Evolutionary conservation across 164 flowering plant species (phyloP), one percentile per base, ranked within the genome.

Genomic region (Paratinospora sagittata): DNA sequence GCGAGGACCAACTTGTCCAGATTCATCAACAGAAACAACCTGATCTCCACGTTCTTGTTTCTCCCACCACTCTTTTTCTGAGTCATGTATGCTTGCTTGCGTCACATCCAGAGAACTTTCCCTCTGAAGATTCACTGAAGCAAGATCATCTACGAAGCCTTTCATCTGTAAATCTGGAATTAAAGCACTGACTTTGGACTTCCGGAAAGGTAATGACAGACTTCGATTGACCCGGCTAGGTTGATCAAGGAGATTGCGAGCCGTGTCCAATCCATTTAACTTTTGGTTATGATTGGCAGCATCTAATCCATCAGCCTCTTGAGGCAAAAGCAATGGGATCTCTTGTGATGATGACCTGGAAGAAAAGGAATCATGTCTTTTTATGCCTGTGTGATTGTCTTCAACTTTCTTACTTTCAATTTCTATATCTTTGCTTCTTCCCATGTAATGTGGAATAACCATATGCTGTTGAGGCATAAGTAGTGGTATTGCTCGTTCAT

Each of bases 401-500:
- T 79, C 85, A 60, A 60, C 72, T 69, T 75, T 72, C 75, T 78
- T 81, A 67, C 65, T 70, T 68, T 73, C 86, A 49, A 58, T 26
- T 24, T 90, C 89, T 60, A 75, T 75, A 68, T 82, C 98, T 63
- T 63, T 71, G 74, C 75, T 79, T 66, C 74, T 84, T 45, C 94
- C 97, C 91, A 86, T 72, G 76, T 93, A 96, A 79, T 96, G 99
- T 60, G 99, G 99, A 79, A 96, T 93, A 75, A 96, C 99, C 98
- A 93, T 96, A 82, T 96, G 99, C 2, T 96, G 98, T 73, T 96
- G 98, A 77, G 99, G 99, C 86, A 96, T 90, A 58, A 96, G 92
- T 37, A 93, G 82, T 55, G 99, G 99, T 79, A 96, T 96, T 69
- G 96, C 82, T 82, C 89, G 85, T 78, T 92, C 97, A 82, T 90